Conservation (phyloP, 441 rosid species). For the Euphorbia celastroides region DNA sequence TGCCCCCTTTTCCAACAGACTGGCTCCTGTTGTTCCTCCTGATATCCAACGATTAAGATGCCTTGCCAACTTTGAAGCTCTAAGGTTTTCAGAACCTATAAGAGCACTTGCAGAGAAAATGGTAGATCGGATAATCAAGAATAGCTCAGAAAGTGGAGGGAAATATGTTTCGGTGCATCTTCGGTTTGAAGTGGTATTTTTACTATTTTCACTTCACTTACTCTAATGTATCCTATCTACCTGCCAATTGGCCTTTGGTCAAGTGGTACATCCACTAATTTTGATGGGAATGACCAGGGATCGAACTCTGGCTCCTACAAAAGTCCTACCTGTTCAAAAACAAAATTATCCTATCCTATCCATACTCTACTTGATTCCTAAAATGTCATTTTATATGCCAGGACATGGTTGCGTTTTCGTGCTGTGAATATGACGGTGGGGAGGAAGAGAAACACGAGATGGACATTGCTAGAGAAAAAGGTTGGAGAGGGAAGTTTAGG, state of each 20-base stretch:
- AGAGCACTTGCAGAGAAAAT: constrained; percentile 78
- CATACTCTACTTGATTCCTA: constrained; percentile 6
- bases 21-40: constrained; percentile 82
- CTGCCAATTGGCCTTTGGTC: too few species aligned
- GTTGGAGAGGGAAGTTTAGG: constrained; percentile 97
- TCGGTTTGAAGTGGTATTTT: constrained; percentile 80
- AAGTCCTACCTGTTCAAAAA: too few species aligned
- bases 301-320: too few species aligned
- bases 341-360: too few species aligned
- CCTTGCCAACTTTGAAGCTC: constrained; percentile 76
- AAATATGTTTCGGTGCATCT: constrained; percentile 97
- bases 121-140: constrained; percentile 80
- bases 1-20: constrained; percentile 94
- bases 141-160: constrained; percentile 62
- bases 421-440: constrained; percentile 96
- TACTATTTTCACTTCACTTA: constrained; percentile 2
- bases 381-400: constrained; percentile 21
- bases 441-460: constrained; percentile 83
- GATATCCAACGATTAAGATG: constrained; percentile 75
- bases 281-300: too few species aligned
- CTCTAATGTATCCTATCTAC: not conserved
- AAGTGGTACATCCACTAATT: too few species aligned
- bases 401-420: constrained; percentile 99
- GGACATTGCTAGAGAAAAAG: constrained; percentile 86
- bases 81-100: constrained; percentile 80